Evolutionary conservation across 257 asterid species (phyloP).

Genomic region (Ballota nigra): DNA sequence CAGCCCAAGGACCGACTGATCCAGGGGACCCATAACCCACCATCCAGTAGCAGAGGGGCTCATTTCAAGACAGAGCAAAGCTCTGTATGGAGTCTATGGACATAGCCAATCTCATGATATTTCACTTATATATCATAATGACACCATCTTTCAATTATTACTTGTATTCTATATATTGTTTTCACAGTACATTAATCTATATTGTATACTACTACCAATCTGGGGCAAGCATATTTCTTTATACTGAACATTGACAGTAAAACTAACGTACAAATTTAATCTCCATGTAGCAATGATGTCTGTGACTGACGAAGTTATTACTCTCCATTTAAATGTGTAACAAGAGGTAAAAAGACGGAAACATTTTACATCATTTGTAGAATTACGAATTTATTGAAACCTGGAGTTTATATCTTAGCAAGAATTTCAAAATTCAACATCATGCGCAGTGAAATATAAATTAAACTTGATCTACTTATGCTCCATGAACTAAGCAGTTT

Average conservation of each 20-base stretch:
- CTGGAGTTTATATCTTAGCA: not conserved
- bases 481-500: not conserved
- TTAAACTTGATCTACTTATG: not conserved
- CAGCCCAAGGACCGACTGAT: too few relatives aligned
- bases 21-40: too few relatives aligned
- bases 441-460: not conserved
- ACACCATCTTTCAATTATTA: not conserved
- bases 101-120: too few relatives aligned
- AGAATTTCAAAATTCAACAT: not conserved
- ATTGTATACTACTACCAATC: not conserved
- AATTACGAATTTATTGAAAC: not conserved
- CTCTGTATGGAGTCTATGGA: too few relatives aligned
- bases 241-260: not conserved
- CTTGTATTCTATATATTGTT: not conserved
- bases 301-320: not conserved
- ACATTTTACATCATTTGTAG: not conserved
- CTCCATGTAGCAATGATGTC: not conserved
- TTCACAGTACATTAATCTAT: not conserved
- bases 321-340: not conserved
- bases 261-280: not conserved
- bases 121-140: not conserved
- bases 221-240: constrained; percentile 6
- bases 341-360: not conserved
- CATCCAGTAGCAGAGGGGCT: too few relatives aligned
- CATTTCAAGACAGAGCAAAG: too few relatives aligned